Conservation (phyloP, 305 asterid genomes). For the Fraxinus baroniana region DNA sequence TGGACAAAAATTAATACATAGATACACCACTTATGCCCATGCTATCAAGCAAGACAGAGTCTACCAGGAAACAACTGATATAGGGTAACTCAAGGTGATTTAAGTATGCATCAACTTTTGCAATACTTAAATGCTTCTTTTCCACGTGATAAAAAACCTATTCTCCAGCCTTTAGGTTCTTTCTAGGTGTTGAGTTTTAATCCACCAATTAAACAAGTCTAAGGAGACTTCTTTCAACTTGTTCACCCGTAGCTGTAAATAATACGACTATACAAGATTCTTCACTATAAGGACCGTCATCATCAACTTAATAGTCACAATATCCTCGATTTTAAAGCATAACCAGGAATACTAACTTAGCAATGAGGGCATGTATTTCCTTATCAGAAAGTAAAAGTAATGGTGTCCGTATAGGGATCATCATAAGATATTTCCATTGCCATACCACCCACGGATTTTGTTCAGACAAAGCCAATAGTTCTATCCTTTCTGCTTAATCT, state of each 20-base stretch:
- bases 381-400: background rate
- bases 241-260: background rate
- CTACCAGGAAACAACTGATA: background rate
- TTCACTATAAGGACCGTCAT: background rate
- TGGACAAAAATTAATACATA: background rate
- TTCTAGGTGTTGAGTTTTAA: background rate
- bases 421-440: conserved; percentile 10
- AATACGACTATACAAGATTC: background rate
- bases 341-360: background rate
- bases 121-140: background rate
- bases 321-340: background rate
- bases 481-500: background rate
- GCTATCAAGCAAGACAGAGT: background rate
- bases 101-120: background rate
- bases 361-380: background rate
- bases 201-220: background rate
- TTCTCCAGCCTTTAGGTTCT: background rate
- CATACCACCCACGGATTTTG: background rate
- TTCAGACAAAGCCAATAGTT: background rate
- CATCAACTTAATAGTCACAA: conserved; percentile 3
- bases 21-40: background rate
- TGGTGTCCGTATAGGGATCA: background rate
- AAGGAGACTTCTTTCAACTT: background rate
- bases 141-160: background rate
- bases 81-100: background rate